Percentiles rank a stretch among this genome's conserved stretches.
Conservation (phyloP, 768 basidiomycete genomes). For the Kwoniella dejecticola region DNA sequence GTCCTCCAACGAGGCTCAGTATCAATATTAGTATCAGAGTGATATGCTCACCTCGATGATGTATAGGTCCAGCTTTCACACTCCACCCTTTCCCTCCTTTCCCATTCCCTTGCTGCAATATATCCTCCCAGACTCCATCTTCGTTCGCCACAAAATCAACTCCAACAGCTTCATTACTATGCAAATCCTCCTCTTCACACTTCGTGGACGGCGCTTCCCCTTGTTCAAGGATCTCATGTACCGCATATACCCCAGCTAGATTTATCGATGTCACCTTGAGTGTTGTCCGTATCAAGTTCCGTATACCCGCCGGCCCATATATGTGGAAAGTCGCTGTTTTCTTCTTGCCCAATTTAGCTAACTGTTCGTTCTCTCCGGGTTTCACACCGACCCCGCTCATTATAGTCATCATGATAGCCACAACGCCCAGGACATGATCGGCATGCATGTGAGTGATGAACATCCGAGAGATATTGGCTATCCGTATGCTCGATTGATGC, state of each 20-base stretch:
- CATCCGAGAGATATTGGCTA: slow-evolving; percentile 49
- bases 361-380: slow-evolving; percentile 28
- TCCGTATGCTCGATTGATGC: slow-evolving; percentile 45
- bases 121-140: slow-evolving; percentile 47
- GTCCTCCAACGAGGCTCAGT: too few species aligned
- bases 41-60: slow-evolving; percentile 47
- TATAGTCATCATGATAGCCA: slow-evolving; percentile 46
- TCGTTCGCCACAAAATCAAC: slow-evolving; percentile 39
- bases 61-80: slow-evolving; percentile 52
- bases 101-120: slow-evolving; percentile 38
- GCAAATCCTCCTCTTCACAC: slow-evolving; percentile 40
- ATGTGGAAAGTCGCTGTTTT: slow-evolving; percentile 47
- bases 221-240: slow-evolving; percentile 46
- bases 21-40: too few species aligned
- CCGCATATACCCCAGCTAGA: slow-evolving; percentile 46
- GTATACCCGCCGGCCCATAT: slow-evolving; percentile 49
- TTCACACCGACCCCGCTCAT: slow-evolving; percentile 44
- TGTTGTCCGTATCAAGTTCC: slow-evolving; percentile 44
- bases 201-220: slow-evolving; percentile 21
- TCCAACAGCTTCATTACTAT: slow-evolving; percentile 50
- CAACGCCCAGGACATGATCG: slow-evolving; percentile 51
- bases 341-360: slow-evolving; percentile 29
- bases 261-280: slow-evolving; percentile 35
- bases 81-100: slow-evolving; percentile 43
- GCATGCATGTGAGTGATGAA: slow-evolving; percentile 55